These are phyloP conservation scores for Exidia glandulosa DNA, from an alignment of 768 basidiomycete species.

Conservation along the genomic window DNA sequence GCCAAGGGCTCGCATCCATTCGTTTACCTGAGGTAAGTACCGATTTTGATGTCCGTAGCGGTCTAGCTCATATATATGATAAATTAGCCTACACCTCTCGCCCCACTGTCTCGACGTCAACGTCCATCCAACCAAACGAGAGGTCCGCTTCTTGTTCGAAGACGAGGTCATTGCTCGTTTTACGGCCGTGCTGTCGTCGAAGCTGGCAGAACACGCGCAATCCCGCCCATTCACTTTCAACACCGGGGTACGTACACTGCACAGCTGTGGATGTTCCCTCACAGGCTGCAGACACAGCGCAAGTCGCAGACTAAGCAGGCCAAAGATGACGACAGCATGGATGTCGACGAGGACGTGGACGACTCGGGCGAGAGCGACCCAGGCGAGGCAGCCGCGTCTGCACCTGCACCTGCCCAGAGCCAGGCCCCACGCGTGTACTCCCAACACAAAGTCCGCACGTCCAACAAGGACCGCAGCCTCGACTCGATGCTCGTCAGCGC, in stretches of 20 bases:
- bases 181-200: constrained; percentile 31
- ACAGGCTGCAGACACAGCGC: constrained; percentile 18
- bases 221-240: background rate
- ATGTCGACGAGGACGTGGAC: constrained; percentile 18
- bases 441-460: constrained; percentile 88
- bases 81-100: constrained; percentile 62
- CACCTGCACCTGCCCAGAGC: background rate
- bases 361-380: background rate
- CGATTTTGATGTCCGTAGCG: background rate
- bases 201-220: background rate
- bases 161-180: constrained; percentile 73
- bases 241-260: background rate
- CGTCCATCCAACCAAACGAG: constrained; percentile 94
- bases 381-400: background rate
- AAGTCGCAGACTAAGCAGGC: constrained; percentile 26
- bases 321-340: constrained; percentile 20
- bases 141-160: constrained; percentile 90
- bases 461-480: constrained; percentile 74
- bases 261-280: background rate
- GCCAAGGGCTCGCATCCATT: constrained; percentile 88
- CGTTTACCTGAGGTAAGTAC: constrained; percentile 78
- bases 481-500: constrained; percentile 76
- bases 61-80: constrained; percentile 1
- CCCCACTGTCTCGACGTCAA: constrained; percentile 91
- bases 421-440: constrained; percentile 32